Evolutionary conservation across 495 filamentous ascomycete genomes (phyloP).

Genomic region (Neurospora hispaniola): DNA sequence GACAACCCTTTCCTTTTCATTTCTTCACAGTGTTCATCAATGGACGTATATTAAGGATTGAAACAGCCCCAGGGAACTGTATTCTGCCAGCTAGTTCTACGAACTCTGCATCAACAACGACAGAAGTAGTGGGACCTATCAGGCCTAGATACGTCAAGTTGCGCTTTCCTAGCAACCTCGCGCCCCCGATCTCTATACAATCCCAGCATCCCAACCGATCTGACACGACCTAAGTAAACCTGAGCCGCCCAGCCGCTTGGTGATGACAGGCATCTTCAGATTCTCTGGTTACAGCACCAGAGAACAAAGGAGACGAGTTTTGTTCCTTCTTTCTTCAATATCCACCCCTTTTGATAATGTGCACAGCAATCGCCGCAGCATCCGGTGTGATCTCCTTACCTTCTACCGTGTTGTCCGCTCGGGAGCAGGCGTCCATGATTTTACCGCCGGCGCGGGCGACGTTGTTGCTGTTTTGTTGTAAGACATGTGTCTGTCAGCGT

Average conservation of each 20-base stretch:
- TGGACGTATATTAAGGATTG: no score
- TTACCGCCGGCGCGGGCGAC: neutral
- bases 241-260: neutral
- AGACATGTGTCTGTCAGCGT: neutral
- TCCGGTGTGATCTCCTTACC: neutral
- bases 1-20: no score
- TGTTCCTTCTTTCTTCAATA: neutral
- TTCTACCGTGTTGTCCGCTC: neutral
- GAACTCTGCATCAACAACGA: no score
- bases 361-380: neutral
- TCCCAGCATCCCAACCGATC: neutral
- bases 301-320: neutral
- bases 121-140: no score
- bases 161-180: no score
- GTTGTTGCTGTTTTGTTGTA: neutral
- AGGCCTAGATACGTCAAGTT: no score
- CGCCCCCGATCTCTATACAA: neutral
- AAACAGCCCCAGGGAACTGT: no score
- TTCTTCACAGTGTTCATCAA: no score
- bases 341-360: neutral
- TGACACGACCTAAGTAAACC: neutral
- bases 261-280: neutral
- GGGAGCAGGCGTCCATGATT: neutral
- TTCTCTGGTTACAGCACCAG: neutral
- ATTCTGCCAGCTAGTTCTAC: no score